Conservation (phyloP, 73 alveolate species). For the Paramecium tetraurelia region DNA sequence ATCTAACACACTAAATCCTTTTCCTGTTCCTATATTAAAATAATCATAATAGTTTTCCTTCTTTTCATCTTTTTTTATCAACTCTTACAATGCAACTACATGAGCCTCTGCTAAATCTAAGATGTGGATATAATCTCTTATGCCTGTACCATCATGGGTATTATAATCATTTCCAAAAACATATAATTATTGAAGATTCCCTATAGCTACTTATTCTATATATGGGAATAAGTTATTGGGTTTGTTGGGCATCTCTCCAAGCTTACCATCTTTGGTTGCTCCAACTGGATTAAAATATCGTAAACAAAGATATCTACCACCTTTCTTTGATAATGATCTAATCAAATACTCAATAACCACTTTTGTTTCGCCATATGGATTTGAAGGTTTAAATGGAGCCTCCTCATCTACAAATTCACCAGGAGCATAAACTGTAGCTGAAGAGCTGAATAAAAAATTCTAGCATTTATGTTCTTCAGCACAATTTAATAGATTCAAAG, state of each 20-base stretch:
- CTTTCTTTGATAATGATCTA: constrained; percentile 33
- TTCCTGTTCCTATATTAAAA: constrained; percentile 97
- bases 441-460: constrained; percentile 86
- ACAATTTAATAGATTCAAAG: constrained; percentile 76
- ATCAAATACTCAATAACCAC: constrained; percentile 55
- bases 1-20: constrained; percentile 90
- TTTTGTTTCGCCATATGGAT: constrained; percentile 95
- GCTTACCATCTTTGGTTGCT: constrained; percentile 93
- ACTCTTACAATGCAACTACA: constrained; percentile 82
- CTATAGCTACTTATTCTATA: constrained; percentile 90
- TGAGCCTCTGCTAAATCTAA: constrained; percentile 97
- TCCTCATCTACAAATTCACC: constrained; percentile 74
- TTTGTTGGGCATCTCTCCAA: constrained; percentile 94
- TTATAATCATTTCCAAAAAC: constrained; percentile 96
- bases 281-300: constrained; percentile 99
- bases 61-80: constrained; percentile 55
- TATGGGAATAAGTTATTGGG: constrained; percentile 95
- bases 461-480: constrained; percentile 73
- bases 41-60: constrained; percentile 67
- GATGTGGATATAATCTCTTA: constrained; percentile 96
- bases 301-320: constrained; percentile 52
- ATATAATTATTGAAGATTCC: constrained; percentile 70
- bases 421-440: constrained; percentile 96
- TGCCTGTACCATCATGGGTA: constrained; percentile 95
- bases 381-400: constrained; percentile 73